Evolutionary conservation across 2,329 filamentous ascomycete species (phyloP), one percentile per base, ranked within the genome.

Genomic region (Curvularia lunata): DNA sequence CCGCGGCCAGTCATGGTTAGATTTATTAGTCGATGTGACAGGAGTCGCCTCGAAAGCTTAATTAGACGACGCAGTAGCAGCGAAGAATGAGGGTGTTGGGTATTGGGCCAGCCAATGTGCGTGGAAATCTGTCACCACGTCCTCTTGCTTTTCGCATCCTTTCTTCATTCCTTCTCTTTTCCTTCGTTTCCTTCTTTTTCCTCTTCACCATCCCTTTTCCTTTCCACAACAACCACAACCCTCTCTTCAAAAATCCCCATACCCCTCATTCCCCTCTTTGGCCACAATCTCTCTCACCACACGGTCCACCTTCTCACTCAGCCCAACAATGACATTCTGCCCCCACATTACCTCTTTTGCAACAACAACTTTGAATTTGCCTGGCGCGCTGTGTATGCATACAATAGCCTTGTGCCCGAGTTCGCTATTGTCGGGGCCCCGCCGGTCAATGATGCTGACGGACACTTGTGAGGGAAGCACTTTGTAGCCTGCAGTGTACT

Each of bases 281-380:
- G 16, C 45, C 5, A 59, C 12, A 13, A 57, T 53, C 1, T 49
- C 25, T 13, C 28, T 46, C 4, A 59, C 28, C 4, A 8, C 48
- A 3, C 32, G 37, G n/a, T 56, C 57, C 48, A 59, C 57, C 38
- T 59, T 59, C n/a, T 57, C 54, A 37, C 28, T 43, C 19, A 59
- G n/a, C 1, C 37, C 57, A 1, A 46, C 18, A 1, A 59, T 30
- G 8, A 59, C 53, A 18, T 53, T 47, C 9, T 47, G 32, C 9
- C 45, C 40, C 45, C 46, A 50, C 23, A 40, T 41, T 1, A 59
- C 49, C 30, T 59, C 48, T 18, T 46, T 27, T 9, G 23, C 21
- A 6, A 59, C 25, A 2, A 59, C 21, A 16, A 59, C 54, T 19
- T 28, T 48, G 50, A 59, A 57, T 5, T 53, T 23, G 1, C 54